Evolutionary conservation across 352 stramenopile species (phyloP), one percentile per base, ranked within the genome.

Genomic region (Phytopythium mirpurense): DNA sequence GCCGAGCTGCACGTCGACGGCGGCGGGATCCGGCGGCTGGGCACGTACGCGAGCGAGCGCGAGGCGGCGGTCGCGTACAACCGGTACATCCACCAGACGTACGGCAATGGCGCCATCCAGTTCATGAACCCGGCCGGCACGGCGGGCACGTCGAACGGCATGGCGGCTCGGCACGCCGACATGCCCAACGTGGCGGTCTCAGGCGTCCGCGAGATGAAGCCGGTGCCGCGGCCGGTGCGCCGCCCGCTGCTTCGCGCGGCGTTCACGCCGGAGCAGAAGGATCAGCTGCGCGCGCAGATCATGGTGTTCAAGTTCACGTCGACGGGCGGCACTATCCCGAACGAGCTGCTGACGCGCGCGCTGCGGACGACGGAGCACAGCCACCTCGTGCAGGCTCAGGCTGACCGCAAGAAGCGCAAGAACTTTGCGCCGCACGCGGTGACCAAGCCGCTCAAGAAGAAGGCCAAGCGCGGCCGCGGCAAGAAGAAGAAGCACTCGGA

Each of bases 251-350:
- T 84, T 21, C 80, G 83, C 49, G 80, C 79, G 27, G 77, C 67
- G 6, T 95, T 93, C 50, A 78, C 81, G 12, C 67, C 69, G 19
- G 85, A 95, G 52, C 85, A 95, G 51, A 95, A 95, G 56, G 86
- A 96, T 48, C 86, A 96, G 31, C 52, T 96, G 14, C 80, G 86
- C 50, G 82, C 86, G 34, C 86, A 96, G 55, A 96, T 96, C 60
- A 94, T 96, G 83, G 82, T 93, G 50, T 96, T 96, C 66, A 96
- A 96, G 53, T 94, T 90, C 60, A 90, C 81, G 19, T 88, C 83
- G 5, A 92, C 77, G 5, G 84, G 81, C 16, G 79, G 76, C 18
- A 77, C 71, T 2, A 94, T 94, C 46, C 76, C 83, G 27, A 87
- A 83, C 27, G 81, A 93, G 21, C 70, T 91, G 56, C 56, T 93